Conservation (phyloP, 78 protist genomes). For the Andalucia godoyi region DNA sequence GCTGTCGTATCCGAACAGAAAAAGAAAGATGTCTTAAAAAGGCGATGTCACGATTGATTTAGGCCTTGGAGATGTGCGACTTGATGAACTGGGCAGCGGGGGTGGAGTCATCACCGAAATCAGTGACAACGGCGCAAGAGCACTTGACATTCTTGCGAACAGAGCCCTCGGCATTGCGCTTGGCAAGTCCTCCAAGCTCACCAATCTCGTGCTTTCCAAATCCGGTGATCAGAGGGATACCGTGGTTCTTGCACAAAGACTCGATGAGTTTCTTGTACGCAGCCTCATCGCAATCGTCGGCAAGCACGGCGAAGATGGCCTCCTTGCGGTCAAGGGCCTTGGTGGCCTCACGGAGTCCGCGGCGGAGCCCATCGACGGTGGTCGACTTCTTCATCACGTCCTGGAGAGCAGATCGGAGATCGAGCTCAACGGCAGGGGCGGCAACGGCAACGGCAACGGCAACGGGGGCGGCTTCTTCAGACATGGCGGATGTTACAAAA, state of each 20-base stretch:
- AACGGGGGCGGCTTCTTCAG: too few relatives aligned
- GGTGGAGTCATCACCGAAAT: neutral
- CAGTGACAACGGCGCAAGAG: conserved; percentile 2
- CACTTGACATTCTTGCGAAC: conserved; percentile 1
- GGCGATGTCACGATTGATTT: too few relatives aligned
- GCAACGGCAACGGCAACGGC: too few relatives aligned
- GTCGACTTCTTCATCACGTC: neutral
- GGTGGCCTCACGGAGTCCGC: neutral
- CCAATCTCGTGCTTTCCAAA: neutral
- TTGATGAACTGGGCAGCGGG: neutral
- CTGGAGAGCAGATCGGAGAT: too few relatives aligned
- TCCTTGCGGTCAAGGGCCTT: conserved; percentile 3
- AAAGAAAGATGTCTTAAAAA: too few relatives aligned
- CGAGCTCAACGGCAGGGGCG: too few relatives aligned
- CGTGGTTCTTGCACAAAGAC: conserved; percentile 2
- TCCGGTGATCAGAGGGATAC: neutral
- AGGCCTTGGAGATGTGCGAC: too few relatives aligned
- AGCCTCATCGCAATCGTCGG: conserved; percentile 5
- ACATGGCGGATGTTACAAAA: too few relatives aligned
- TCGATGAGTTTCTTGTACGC: neutral
- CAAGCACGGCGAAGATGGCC: conserved; percentile 4
- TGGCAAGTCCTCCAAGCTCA: neutral
- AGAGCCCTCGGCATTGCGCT: neutral
- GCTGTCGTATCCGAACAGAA: too few relatives aligned
- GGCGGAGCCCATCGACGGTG: neutral